These are phyloP conservation scores for Colletotrichum salicis DNA, from an alignment of 2,329 filamentous ascomycete genomes.

Conservation along the genomic window DNA sequence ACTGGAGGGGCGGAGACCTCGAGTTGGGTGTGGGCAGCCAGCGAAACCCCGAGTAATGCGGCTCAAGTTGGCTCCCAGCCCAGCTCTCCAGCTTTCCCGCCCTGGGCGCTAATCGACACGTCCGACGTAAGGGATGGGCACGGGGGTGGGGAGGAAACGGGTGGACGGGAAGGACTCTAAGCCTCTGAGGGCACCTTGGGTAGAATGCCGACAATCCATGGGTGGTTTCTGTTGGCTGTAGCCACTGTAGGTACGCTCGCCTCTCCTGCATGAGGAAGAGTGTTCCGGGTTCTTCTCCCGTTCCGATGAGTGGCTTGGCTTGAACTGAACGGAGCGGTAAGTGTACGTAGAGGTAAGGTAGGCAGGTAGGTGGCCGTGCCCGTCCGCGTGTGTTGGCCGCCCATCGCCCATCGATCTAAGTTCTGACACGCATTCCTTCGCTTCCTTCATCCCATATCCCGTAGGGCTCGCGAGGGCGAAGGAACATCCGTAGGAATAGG, in stretches of 20 bases:
- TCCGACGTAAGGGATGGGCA: neutral
- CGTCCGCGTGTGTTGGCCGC: neutral
- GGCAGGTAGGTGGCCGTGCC: neutral
- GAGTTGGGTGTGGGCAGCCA: neutral
- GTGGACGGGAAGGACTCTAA: neutral
- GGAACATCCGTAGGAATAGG: neutral
- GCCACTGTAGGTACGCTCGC: neutral
- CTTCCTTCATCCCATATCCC: neutral
- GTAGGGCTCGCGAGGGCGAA: neutral
- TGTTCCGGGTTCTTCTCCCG: neutral
- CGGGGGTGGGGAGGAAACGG: neutral
- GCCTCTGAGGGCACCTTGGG: neutral
- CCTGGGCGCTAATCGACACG: slow-evolving; percentile 9
- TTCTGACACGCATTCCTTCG: neutral
- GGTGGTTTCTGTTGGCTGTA: neutral
- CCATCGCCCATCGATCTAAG: neutral
- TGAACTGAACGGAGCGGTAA: neutral
- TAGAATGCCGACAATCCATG: neutral
- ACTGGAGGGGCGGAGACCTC: neutral
- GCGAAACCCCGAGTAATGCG: slow-evolving; percentile 1
- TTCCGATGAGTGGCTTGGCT: neutral
- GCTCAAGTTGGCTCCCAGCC: neutral
- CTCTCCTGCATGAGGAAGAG: neutral
- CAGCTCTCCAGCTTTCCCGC: neutral
- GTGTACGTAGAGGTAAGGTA: neutral